These are phyloP conservation scores for Curvularia spicifera DNA, from an alignment of 2,329 filamentous ascomycete genomes.

Conservation along the genomic window DNA sequence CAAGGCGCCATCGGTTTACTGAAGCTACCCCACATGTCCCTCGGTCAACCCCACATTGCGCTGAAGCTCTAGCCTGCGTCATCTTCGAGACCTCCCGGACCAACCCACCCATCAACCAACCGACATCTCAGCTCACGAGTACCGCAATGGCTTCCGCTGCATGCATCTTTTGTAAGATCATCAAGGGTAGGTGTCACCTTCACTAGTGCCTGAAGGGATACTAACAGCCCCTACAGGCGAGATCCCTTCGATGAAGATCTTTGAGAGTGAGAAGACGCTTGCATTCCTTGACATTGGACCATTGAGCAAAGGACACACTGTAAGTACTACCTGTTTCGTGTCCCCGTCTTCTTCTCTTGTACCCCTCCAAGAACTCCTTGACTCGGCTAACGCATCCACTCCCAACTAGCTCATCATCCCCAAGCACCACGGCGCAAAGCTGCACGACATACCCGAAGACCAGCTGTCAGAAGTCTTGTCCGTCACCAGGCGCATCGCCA, in stretches of 20 bases:
- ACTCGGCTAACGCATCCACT: background rate
- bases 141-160: slow-evolving; percentile 66
- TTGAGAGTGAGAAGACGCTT: slow-evolving; percentile 89
- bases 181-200: slow-evolving; percentile 71
- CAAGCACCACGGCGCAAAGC: slow-evolving; percentile 90
- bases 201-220: background rate
- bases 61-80: slow-evolving; percentile 20
- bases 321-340: slow-evolving; percentile 55
- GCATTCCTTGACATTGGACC: slow-evolving; percentile 97
- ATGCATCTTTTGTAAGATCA: slow-evolving; percentile 98
- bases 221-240: slow-evolving; percentile 66
- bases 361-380: too few relatives aligned
- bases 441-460: slow-evolving; percentile 92
- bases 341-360: too few relatives aligned
- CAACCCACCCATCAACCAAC: slow-evolving; percentile 29
- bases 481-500: slow-evolving; percentile 84
- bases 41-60: slow-evolving; percentile 19
- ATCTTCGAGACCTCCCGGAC: slow-evolving; percentile 13
- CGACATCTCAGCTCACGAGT: slow-evolving; percentile 24
- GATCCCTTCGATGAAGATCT: slow-evolving; percentile 95
- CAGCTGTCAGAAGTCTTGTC: slow-evolving; percentile 81
- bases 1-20: slow-evolving; percentile 8
- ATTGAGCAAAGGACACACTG: slow-evolving; percentile 85
- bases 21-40: slow-evolving; percentile 32
- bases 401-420: slow-evolving; percentile 85